A percentile compares a stretch with the other conserved stretches of the same genome.
phyloP scores from a whole-genome alignment of 208 protist genomes.

The Crithidia acanthocephali region DNA sequence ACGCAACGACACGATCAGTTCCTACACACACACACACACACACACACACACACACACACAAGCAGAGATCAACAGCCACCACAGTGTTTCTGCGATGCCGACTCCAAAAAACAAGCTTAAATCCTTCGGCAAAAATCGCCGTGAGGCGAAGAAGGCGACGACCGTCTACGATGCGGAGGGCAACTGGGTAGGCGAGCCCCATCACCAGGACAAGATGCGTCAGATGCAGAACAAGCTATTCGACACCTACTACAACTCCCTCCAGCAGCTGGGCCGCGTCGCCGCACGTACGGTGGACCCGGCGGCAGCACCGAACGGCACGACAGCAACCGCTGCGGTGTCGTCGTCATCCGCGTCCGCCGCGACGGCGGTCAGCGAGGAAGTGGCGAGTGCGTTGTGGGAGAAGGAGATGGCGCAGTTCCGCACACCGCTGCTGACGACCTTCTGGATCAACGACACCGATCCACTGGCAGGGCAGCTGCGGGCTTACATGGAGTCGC shows the following conservation, averaged over 20 bases:
- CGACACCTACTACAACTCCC: slow-evolving; percentile 71
- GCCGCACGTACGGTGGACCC: slow-evolving; percentile 24
- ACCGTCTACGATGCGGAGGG: slow-evolving; percentile 78
- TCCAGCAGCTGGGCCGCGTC: slow-evolving; percentile 61
- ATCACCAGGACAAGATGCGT: slow-evolving; percentile 71
- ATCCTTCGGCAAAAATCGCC: slow-evolving; percentile 70
- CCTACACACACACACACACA: not conserved
- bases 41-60: not conserved
- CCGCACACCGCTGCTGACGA: slow-evolving; percentile 71
- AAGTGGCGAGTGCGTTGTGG: slow-evolving; percentile 40
- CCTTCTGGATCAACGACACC: slow-evolving; percentile 88
- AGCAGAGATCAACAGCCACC: too few relatives aligned
- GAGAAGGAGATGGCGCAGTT: slow-evolving; percentile 69
- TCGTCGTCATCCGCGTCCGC: too few relatives aligned
- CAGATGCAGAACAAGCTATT: slow-evolving; percentile 53
- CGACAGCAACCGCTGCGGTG: too few relatives aligned
- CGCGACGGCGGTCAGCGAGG: not conserved
- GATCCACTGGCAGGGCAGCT: slow-evolving; percentile 70
- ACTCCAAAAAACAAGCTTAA: slow-evolving; percentile 64
- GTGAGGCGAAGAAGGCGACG: slow-evolving; percentile 34
- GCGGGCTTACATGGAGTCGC: slow-evolving; percentile 52
- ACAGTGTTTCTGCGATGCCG: slow-evolving; percentile 30
- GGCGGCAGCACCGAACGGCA: not conserved
- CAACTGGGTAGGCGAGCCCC: slow-evolving; percentile 51
- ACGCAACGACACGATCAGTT: not conserved